Base-by-base conservation (phyloP, 306 rosid species). In the Lablab purpureus region DNA sequence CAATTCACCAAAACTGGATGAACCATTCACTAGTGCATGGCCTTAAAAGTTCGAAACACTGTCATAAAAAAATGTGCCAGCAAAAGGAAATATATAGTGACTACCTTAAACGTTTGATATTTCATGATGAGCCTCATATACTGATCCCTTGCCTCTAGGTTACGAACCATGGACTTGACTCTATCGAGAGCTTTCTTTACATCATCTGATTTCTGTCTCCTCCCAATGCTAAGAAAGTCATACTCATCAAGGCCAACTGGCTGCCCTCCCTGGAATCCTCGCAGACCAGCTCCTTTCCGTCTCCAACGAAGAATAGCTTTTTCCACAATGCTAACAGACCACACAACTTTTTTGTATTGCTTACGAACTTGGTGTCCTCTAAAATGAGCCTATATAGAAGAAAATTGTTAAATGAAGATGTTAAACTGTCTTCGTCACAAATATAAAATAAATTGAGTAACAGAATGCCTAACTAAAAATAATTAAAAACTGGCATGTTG, bases 281-380 rank as follows among this genome's bases (percentile, higher is more conserved):
- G 88, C 80, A 92, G 74, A 75, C 97, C 94, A 49, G 81, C 65
- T 23, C 93, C 47, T 80, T 88, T 90, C 22, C 93, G 79, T 69
- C 97, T 87, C 97, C 97, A 92, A 7, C 94, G 93, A 80, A 92
- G 87, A 58, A 92, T 90, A 3, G 75, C 90, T 81, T 92, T 92
- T 77, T 90, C 97, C 69, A 90, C 79, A 43, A 90, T 86, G 67
- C 97, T 59, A 54, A 88, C 97, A 83, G 93, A 87, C 97, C 94
- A 92, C 27, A 90, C 80, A 73, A 92, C 77, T 82, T 72, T 88
- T 70, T 78, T 88, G 84, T 88, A 90, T 72, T 79, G 88, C 88
- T 88, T 92, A 36, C 94, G 91, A 80, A 86, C 90, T 80, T 88
- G 91, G 82, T 85, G 85, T 45, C 94, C 95, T 81, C 97, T 90